These are phyloP conservation scores for Decorospora gaudefroyi DNA, from an alignment of 2,329 filamentous ascomycete species.

Conservation along the genomic window DNA sequence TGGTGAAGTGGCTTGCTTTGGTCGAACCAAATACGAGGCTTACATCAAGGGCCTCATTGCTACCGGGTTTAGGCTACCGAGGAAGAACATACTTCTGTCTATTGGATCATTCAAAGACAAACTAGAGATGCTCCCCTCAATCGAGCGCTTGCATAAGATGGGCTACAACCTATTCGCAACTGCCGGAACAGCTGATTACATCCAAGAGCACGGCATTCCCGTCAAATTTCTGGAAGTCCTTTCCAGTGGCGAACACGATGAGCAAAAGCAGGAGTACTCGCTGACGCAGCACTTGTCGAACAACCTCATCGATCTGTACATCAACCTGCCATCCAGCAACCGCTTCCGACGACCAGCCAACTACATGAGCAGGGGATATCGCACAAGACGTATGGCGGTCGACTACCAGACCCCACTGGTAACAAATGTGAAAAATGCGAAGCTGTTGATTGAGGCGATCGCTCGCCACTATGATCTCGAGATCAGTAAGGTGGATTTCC, in stretches of 20 bases:
- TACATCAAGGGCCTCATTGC: conserved; percentile 96
- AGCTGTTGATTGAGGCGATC: conserved; percentile 93
- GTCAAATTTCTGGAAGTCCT: conserved; percentile 94
- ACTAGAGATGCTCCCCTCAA: conserved; percentile 91
- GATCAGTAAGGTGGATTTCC: conserved; percentile 82
- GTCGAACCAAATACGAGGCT: conserved; percentile 93
- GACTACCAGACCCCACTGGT: conserved; percentile 97
- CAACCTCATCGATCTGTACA: conserved; percentile 97
- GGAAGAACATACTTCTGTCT: conserved; percentile 91
- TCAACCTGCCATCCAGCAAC: conserved; percentile 99
- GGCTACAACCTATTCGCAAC: conserved; percentile 97
- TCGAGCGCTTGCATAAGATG: conserved; percentile 84
- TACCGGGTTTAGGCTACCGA: conserved; percentile 94
- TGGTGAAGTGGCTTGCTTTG: conserved; percentile 96
- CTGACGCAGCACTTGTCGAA: conserved; percentile 95
- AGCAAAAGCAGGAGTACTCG: conserved; percentile 94
- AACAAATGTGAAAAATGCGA: conserved; percentile 99
- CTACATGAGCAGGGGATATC: conserved; percentile 98
- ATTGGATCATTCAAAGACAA: conserved; percentile 99
- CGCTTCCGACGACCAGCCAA: conserved; percentile 94
- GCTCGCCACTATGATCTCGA: conserved; percentile 85
- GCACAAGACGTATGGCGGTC: conserved; percentile 95
- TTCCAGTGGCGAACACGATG: conserved; percentile 62
- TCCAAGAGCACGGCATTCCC: conserved; percentile 87
- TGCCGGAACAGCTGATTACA: conserved; percentile 93